Conservation (phyloP, 352 stramenopile species). For the Elongisporangium senticosum region DNA sequence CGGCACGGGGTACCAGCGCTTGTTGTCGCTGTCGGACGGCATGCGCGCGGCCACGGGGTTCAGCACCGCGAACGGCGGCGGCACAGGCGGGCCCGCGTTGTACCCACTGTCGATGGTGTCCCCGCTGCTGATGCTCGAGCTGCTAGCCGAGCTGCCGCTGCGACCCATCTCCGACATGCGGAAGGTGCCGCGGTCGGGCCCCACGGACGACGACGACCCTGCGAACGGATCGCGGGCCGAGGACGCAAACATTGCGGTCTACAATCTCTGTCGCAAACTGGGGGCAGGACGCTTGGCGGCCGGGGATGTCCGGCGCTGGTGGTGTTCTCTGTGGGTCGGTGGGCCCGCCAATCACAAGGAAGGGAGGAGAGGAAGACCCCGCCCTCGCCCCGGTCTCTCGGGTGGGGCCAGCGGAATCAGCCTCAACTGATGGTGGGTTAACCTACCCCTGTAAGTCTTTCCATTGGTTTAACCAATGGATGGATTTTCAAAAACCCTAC, state of each 20-base stretch:
- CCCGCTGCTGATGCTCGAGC: conserved; percentile 9
- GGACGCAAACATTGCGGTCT: background rate
- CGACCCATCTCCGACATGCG: conserved; percentile 12
- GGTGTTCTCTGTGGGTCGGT: background rate
- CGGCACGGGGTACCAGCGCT: conserved; percentile 72
- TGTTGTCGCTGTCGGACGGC: conserved; percentile 35
- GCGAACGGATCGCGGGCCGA: background rate
- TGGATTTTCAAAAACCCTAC: background rate
- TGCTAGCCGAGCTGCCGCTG: conserved; percentile 10
- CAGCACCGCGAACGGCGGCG: conserved; percentile 67
- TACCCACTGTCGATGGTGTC: conserved; percentile 20
- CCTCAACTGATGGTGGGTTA: background rate
- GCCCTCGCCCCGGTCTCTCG: no score
- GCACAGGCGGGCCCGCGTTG: conserved; percentile 35
- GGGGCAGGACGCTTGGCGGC: background rate
- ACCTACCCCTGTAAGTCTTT: background rate
- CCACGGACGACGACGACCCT: background rate
- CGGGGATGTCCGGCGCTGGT: background rate
- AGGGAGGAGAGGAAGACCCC: background rate
- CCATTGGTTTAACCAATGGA: background rate
- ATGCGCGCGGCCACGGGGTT: conserved; percentile 70
- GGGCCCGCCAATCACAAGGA: background rate
- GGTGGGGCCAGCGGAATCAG: background rate
- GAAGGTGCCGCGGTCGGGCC: background rate
- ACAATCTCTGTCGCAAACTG: background rate